Evolutionary conservation across 331 rosid genomes (phyloP), one percentile per base, ranked within the genome.

Genomic region (Acacia concinna): DNA sequence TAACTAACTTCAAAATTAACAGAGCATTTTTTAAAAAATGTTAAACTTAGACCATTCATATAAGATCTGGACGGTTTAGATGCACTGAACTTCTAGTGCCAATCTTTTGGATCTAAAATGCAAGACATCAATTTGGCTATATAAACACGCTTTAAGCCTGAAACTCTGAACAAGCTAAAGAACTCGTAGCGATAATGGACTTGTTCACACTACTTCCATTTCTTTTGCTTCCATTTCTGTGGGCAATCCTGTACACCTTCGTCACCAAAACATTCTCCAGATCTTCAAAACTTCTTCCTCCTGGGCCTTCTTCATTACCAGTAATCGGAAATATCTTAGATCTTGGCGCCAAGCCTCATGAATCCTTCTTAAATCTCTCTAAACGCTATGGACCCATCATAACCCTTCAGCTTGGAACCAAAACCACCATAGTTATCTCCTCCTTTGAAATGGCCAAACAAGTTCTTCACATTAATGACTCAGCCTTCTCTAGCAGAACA

Each of bases 311-410:
- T 31, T 78, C 85, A 14, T 44, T 71, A 5, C 79, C 85, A 8
- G 23, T 82, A 5, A 40, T 82, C n/a, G 85, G 82, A 64, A 82
- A 77, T 40, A 77, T 78, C 25, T 72, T 78, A 3, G 49, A 54
- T 28, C 82, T 82, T 54, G 85, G 82, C 3, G 41, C 0, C 18
- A 56, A 43, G 0, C 85, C 82, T 54, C 85, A 72, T 60, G 11
- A 2, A 5, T 6, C 82, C 65, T 47, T 78, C 13, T 0, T 79
- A 0, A 78, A 78, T 0, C 79, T 82, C 44, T 78, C 86, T 9
- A 20, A 78, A 82, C 59, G 2, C 0, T 34, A 78, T 66, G 82
- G 86, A 23, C 82, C 86, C 6, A 15, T 82, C 31, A 82, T 82
- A 79, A 77, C 72, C n/a, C 72, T 82, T 0, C 72, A 78, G 30